Conservation (phyloP, 495 filamentous ascomycete species). For the Hypoxylon crocopeplum region DNA sequence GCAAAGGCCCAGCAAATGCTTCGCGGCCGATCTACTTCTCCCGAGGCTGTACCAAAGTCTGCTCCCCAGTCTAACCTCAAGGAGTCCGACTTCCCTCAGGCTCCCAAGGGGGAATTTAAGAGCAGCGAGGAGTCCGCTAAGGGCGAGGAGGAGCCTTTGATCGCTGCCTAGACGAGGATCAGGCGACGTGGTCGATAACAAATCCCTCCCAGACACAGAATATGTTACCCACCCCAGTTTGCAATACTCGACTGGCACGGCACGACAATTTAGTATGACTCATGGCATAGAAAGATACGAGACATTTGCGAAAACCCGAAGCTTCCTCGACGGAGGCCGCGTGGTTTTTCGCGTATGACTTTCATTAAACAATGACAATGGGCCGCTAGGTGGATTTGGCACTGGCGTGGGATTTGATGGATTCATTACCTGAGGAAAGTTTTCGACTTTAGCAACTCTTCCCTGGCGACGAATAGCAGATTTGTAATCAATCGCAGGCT, state of each 20-base stretch:
- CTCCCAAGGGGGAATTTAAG: slow-evolving; percentile 57
- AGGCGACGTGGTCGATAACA: slow-evolving; percentile 10
- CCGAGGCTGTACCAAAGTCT: slow-evolving; percentile 48
- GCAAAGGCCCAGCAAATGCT: slow-evolving; percentile 80
- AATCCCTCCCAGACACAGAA: slow-evolving; percentile 17
- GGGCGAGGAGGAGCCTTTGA: slow-evolving; percentile 49
- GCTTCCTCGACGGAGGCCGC: slow-evolving; percentile 18
- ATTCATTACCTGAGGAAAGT: slow-evolving; percentile 13
- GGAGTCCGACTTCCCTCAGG: slow-evolving; percentile 65
- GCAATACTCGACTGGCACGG: slow-evolving; percentile 21
- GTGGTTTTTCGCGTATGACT: slow-evolving; percentile 25
- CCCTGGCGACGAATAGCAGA: slow-evolving; percentile 6
- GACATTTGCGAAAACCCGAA: slow-evolving; percentile 25
- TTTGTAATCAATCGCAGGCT: background rate
- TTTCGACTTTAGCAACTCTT: slow-evolving; percentile 22
- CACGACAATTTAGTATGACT: slow-evolving; percentile 38
- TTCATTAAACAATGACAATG: slow-evolving; percentile 29
- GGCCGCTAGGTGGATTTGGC: slow-evolving; percentile 21
- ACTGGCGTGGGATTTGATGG: slow-evolving; percentile 22
- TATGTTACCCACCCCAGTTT: slow-evolving; percentile 22
- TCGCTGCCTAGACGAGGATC: slow-evolving; percentile 38
- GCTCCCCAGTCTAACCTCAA: slow-evolving; percentile 48
- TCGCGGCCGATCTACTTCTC: slow-evolving; percentile 55
- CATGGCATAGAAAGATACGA: slow-evolving; percentile 45
- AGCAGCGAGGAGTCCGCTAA: slow-evolving; percentile 15